These are phyloP conservation scores for Ceratobasidium sp. DNA, from an alignment of 1,284 basidiomycete species.

Conservation along the genomic window DNA sequence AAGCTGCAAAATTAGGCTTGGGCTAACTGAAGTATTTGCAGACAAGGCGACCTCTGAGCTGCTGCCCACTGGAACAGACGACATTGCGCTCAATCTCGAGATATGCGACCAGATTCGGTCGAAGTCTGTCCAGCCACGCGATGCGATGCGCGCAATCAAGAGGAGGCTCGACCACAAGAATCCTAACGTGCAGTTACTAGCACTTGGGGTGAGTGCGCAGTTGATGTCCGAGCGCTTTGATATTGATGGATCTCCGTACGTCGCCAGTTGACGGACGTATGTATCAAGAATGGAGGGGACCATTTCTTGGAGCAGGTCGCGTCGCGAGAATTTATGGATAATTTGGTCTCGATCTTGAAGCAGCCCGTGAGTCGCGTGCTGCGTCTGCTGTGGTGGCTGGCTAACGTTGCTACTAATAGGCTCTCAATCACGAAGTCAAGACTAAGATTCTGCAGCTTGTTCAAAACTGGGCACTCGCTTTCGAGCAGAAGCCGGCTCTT, in stretches of 20 bases:
- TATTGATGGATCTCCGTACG: conserved; percentile 31
- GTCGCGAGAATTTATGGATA: conserved; percentile 93
- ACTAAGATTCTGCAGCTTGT: conserved; percentile 80
- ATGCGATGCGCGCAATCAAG: conserved; percentile 91
- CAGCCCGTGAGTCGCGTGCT: conserved; percentile 58
- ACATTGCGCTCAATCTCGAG: conserved; percentile 94
- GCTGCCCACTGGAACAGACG: conserved; percentile 81
- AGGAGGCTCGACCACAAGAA: conserved; percentile 92
- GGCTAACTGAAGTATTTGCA: conserved; percentile 51
- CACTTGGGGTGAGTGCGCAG: conserved; percentile 75
- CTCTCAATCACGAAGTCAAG: conserved; percentile 85
- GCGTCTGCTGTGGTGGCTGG: conserved; percentile 12
- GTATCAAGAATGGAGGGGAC: conserved; percentile 98
- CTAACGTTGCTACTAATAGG: conserved; percentile 48
- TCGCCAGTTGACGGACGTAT: conserved; percentile 84
- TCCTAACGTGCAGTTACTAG: conserved; percentile 92
- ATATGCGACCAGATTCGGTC: conserved; percentile 97
- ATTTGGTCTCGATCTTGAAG: conserved; percentile 84
- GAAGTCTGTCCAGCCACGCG: conserved; percentile 85
- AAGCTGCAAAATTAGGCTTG: conserved; percentile 38
- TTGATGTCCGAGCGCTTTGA: neutral
- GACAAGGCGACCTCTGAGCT: conserved; percentile 94
- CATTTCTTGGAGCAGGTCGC: conserved; percentile 86
- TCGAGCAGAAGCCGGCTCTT: conserved; percentile 82
- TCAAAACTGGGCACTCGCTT: conserved; percentile 94